phyloP scores from a whole-genome alignment of 805 yeast genomes.

The Hanseniaspora thailandica region DNA sequence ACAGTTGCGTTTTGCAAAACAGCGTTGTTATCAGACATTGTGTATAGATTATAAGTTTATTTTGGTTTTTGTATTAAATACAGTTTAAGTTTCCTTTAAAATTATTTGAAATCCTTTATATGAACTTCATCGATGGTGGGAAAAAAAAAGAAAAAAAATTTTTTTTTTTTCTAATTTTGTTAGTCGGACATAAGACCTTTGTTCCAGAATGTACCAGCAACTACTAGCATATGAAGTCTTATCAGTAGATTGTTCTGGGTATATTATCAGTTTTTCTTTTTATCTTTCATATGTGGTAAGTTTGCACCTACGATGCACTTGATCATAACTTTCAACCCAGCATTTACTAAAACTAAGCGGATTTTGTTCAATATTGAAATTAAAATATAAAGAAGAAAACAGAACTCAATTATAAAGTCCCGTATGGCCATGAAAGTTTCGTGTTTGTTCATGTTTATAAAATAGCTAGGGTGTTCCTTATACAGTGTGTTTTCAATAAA shows the following conservation, averaged over 20 bases:
- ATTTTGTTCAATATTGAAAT: neutral
- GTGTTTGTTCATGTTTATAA: neutral
- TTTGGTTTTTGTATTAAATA: neutral
- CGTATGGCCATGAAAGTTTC: neutral
- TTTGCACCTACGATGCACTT: too few species aligned
- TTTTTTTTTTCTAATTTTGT: neutral
- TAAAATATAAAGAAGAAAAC: neutral
- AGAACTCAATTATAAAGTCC: neutral
- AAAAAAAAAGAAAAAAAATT: neutral
- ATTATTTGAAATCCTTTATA: too few species aligned
- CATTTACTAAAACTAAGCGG: too few species aligned
- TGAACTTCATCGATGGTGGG: too few species aligned
- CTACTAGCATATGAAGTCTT: too few species aligned
- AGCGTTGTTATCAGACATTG: neutral
- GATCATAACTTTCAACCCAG: too few species aligned
- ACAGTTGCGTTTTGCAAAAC: conserved; percentile 12
- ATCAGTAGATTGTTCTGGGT: too few species aligned
- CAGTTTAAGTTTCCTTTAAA: too few species aligned
- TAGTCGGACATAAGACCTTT: neutral
- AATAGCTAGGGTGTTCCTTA: neutral
- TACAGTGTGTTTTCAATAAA: neutral
- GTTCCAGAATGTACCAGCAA: conserved; percentile 4
- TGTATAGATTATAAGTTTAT: neutral
- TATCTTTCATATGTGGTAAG: too few species aligned
- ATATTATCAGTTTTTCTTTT: too few species aligned